These are phyloP conservation scores for Septoria petroselini DNA, from an alignment of 2,329 filamentous ascomycete genomes.

Conservation along the genomic window DNA sequence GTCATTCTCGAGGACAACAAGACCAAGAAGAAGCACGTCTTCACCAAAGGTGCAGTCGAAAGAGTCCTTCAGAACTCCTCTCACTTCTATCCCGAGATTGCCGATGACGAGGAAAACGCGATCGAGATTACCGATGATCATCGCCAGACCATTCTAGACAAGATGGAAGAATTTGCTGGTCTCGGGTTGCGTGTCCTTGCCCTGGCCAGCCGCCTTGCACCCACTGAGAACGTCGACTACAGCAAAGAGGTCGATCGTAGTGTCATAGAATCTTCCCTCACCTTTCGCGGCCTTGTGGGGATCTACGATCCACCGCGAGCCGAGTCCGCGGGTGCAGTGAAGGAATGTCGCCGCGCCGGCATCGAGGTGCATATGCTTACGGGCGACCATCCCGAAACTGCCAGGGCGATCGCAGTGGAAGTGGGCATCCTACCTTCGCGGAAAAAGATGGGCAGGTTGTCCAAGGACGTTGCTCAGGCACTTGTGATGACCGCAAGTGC, in stretches of 20 bases:
- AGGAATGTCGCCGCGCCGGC: constrained; percentile 66
- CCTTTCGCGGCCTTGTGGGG: constrained; percentile 51
- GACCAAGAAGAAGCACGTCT: constrained; percentile 44
- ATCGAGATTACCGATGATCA: constrained; percentile 55
- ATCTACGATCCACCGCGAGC: constrained; percentile 71
- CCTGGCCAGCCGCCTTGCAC: constrained; percentile 54
- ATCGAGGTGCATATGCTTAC: constrained; percentile 82
- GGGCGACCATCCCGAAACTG: constrained; percentile 75
- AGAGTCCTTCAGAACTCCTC: constrained; percentile 63
- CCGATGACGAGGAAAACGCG: constrained; percentile 33
- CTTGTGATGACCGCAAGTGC: constrained; percentile 67
- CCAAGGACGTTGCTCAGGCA: constrained; percentile 42
- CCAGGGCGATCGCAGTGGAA: constrained; percentile 73
- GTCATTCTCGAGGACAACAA: constrained; percentile 63
- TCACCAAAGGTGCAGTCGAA: constrained; percentile 68
- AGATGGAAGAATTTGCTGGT: constrained; percentile 66
- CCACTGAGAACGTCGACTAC: constrained; percentile 52
- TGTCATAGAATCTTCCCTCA: constrained; percentile 63
- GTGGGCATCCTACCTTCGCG: constrained; percentile 69
- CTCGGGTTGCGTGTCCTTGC: constrained; percentile 62
- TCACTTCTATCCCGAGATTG: constrained; percentile 20
- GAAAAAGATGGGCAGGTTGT: constrained; percentile 60
- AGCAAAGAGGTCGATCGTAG: constrained; percentile 51
- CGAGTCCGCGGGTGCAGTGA: constrained; percentile 71
- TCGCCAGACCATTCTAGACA: constrained; percentile 56